A percentile compares a stretch with the other conserved stretches of the same genome.
phyloP scores from a whole-genome alignment of 768 basidiomycete genomes.

The Collybia sordida region DNA sequence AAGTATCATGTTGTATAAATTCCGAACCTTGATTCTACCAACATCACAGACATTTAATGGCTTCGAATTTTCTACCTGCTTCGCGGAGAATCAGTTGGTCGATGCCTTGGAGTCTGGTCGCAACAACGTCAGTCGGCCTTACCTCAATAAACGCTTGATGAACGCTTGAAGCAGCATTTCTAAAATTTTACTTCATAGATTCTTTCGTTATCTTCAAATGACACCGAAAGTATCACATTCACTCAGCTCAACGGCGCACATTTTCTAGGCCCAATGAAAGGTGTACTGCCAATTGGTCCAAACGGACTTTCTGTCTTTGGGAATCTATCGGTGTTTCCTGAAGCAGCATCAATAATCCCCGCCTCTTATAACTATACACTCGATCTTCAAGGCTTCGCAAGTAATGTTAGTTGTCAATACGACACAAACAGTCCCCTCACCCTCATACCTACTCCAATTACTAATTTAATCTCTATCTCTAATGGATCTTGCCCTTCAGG shows the following conservation, averaged over 20 bases:
- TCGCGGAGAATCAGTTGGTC: constrained; percentile 20
- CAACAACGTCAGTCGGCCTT: constrained; percentile 13
- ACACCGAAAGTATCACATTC: not conserved
- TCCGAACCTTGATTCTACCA: too few relatives aligned
- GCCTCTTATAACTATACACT: not conserved
- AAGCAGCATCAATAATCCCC: not conserved
- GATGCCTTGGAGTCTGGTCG: constrained; percentile 22
- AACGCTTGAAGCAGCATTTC: too few relatives aligned
- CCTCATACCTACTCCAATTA: not conserved
- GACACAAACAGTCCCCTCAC: not conserved
- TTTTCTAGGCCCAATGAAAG: not conserved
- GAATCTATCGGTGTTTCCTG: not conserved
- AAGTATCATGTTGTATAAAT: not conserved
- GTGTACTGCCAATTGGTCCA: constrained; percentile 1
- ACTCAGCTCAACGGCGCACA: not conserved
- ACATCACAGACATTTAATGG: too few relatives aligned
- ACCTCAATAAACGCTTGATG: too few relatives aligned
- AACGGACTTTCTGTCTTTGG: not conserved
- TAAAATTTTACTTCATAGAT: not conserved
- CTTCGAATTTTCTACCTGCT: constrained; percentile 15
- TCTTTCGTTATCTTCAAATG: not conserved
- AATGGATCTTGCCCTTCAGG: not conserved
- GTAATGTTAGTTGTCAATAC: not conserved
- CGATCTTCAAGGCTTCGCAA: not conserved
- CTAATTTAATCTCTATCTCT: not conserved